phyloP scores from a whole-genome alignment of 306 rosid species.

The Inga oerstediana region DNA sequence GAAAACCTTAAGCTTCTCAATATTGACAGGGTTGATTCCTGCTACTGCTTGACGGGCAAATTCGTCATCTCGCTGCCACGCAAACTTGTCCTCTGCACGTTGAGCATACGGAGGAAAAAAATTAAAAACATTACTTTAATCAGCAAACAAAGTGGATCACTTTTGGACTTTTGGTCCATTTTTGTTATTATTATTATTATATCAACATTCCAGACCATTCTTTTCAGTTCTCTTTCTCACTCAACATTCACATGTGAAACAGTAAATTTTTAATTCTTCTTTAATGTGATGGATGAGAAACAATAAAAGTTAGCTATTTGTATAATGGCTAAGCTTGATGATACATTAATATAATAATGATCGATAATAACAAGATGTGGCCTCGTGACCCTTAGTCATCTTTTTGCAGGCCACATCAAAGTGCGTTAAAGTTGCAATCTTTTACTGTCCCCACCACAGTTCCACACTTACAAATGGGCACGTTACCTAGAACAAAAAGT shows the following conservation, averaged over 20 bases:
- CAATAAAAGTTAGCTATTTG: neutral
- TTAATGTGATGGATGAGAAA: neutral
- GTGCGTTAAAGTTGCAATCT: neutral
- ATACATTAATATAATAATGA: neutral
- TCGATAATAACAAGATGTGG: neutral
- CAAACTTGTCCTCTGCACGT: constrained; percentile 79
- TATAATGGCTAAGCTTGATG: neutral
- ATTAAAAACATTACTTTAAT: neutral
- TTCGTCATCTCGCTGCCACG: constrained; percentile 89
- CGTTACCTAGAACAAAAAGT: neutral
- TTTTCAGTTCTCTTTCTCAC: neutral
- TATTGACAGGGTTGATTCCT: constrained; percentile 73
- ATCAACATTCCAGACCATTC: neutral
- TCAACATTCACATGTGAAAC: constrained; percentile 15
- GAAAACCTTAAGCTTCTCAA: constrained; percentile 67
- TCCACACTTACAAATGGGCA: neutral
- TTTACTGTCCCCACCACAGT: neutral
- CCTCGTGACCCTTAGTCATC: neutral
- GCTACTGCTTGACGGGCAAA: constrained; percentile 83
- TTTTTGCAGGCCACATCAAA: neutral
- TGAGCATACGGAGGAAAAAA: neutral
- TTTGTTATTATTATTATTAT: neutral
- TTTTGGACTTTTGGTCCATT: neutral
- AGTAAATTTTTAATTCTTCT: neutral
- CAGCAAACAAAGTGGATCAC: neutral